A percentile compares a stretch with the other conserved stretches of the same genome.
Evolutionary conservation across 768 basidiomycete species (phyloP).

Genomic region (Suillus subaureus): DNA sequence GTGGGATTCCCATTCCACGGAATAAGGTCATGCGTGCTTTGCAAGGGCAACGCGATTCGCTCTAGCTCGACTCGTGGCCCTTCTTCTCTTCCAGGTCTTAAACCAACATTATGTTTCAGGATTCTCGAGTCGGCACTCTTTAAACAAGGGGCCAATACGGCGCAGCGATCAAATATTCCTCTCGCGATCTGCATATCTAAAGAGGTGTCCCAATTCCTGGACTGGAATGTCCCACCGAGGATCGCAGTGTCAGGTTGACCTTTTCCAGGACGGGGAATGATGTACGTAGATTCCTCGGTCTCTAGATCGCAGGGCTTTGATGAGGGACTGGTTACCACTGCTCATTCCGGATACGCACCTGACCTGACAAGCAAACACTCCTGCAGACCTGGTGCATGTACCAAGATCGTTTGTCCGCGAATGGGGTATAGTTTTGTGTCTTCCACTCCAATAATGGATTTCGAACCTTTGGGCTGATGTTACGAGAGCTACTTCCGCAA

Average conservation of each 20-base stretch:
- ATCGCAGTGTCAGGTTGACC: conserved; percentile 47
- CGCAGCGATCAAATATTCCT: conserved; percentile 50
- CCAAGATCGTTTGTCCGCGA: conserved; percentile 81
- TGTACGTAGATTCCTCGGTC: conserved; percentile 46
- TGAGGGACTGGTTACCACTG: background rate
- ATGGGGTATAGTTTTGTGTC: conserved; percentile 76
- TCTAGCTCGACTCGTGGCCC: conserved; percentile 61
- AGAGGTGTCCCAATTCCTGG: conserved; percentile 53
- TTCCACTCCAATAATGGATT: conserved; percentile 78
- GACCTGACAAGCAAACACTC: conserved; percentile 31
- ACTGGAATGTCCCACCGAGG: conserved; percentile 59
- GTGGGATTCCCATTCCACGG: conserved; percentile 19
- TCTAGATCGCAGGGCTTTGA: conserved; percentile 7
- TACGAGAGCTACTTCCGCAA: conserved; percentile 1
- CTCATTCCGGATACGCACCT: conserved; percentile 22
- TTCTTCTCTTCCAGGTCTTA: conserved; percentile 56
- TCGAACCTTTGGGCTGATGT: conserved; percentile 48
- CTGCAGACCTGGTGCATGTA: conserved; percentile 66
- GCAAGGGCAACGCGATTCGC: conserved; percentile 37
- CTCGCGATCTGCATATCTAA: conserved; percentile 42
- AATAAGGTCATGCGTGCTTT: conserved; percentile 19
- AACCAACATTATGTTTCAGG: conserved; percentile 56
- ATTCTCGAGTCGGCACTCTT: conserved; percentile 41
- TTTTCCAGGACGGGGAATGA: conserved; percentile 60
- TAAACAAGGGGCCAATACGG: conserved; percentile 39